A percentile compares a stretch with the other conserved stretches of the same genome.
These are phyloP conservation scores for Tolypocladium amazonense DNA, from an alignment of 2,329 filamentous ascomycete genomes.

Conservation along the genomic window DNA sequence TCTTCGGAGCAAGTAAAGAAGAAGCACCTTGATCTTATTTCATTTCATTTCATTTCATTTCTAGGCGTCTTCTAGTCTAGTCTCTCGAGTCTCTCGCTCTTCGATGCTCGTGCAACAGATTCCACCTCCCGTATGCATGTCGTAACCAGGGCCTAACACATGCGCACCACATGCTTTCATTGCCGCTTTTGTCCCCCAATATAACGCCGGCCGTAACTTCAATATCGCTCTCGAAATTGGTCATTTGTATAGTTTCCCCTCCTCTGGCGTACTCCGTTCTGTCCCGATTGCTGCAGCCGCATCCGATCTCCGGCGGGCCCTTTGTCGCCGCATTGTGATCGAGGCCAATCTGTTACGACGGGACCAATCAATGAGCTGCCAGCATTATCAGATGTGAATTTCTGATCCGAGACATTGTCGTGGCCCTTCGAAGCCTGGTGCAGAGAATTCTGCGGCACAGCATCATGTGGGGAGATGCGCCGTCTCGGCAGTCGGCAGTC, in stretches of 20 bases:
- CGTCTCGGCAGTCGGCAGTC: background rate
- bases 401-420: background rate
- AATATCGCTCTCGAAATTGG: background rate
- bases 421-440: background rate
- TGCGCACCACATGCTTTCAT: background rate
- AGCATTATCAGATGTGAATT: background rate
- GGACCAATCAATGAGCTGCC: background rate
- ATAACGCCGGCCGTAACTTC: background rate
- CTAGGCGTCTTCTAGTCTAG: background rate
- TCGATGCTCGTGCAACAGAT: background rate
- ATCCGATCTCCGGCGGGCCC: background rate
- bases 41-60: background rate
- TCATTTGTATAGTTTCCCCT: background rate
- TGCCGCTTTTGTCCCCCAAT: background rate
- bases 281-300: background rate
- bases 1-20: background rate
- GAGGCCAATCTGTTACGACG: background rate
- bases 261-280: background rate
- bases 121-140: background rate
- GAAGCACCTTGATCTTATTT: background rate
- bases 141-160: background rate
- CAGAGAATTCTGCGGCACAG: background rate
- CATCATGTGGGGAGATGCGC: background rate
- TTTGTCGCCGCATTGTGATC: background rate
- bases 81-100: background rate